Evolutionary conservation across 139 green algal genomes (phyloP), one percentile per base, ranked within the genome.

Genomic region (Desmodesmus armatus): DNA sequence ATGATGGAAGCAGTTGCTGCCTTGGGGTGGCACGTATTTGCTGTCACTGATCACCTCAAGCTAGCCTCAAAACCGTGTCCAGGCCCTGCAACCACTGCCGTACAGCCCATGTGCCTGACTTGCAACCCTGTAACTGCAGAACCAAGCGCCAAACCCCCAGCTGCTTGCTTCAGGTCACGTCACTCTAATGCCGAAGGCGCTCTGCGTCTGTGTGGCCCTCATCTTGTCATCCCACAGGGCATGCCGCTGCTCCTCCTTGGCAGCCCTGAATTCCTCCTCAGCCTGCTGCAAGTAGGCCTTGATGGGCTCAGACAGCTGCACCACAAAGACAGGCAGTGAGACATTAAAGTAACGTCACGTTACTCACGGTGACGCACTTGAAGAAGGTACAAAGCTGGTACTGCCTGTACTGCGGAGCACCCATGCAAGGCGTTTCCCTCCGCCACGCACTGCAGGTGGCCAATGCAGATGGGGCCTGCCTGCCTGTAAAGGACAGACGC

Each of bases 181-280:
- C 75, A 82, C 75, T 9, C 75, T 40, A 0, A 77, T 65, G n/a
- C 62, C 92, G 70, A 85, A 93, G 2, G 92, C 92, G 63, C 87
- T 94, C 35, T 91, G 76, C 3, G 92, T 95, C 80, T 95, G 92
- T n/a, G 89, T 94, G 0, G 86, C 89, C n/a, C 55, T 73, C 77
- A 95, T 92, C 77, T 95, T 95, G 21, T 78, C 86, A 40, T 94
- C 89, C 89, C 90, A 95, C 39, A 95, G 60, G 0, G 69, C 49
- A 47, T 80, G 60, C 27, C 88, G 87, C 44, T 86, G 69, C 67
- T 90, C 60, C 35, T 87, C 85, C 62, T 88, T 92, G 4, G 31
- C 44, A 5, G 82, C 62, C 41, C 85, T 91, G 29, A 66, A 79
- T 0, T 35, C 76, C 55, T 93, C 86, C 70, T 94, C 92, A 6